Evolutionary conservation across 2,329 filamentous ascomycete species (phyloP).

Genomic region (Trichoderma atrobrunneum): DNA sequence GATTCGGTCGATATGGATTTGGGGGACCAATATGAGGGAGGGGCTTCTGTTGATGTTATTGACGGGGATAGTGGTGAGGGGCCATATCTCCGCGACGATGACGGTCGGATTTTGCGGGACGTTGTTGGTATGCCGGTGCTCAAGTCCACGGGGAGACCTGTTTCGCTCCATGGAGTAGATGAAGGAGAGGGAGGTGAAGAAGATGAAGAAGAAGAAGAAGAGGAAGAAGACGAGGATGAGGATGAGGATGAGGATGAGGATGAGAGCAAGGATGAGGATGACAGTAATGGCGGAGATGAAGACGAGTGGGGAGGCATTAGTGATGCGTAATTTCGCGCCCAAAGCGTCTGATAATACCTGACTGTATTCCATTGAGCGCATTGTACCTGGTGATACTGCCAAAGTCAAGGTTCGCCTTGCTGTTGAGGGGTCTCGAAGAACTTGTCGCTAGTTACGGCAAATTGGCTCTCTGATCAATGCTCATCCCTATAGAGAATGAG

Average conservation of each 20-base stretch:
- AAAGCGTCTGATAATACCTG: background rate
- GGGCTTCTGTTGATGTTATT: background rate
- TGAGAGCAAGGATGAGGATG: constrained; percentile 18
- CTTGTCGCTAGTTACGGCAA: background rate
- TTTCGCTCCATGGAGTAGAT: constrained; percentile 27
- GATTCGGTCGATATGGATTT: constrained; percentile 21
- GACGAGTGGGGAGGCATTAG: constrained; percentile 20
- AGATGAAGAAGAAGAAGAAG: constrained; percentile 24
- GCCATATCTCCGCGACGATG: constrained; percentile 53
- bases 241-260: constrained; percentile 14
- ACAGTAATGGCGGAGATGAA: background rate
- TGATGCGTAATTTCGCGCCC: background rate
- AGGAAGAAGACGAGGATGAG: constrained; percentile 15
- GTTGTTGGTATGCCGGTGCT: constrained; percentile 38
- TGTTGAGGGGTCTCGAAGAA: background rate
- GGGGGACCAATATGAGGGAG: background rate
- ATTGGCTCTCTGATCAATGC: background rate
- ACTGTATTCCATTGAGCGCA: background rate
- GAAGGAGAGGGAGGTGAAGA: constrained; percentile 29
- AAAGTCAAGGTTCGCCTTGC: background rate
- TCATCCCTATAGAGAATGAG: background rate
- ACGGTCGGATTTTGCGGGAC: constrained; percentile 50
- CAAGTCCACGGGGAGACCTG: constrained; percentile 34
- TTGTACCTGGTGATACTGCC: background rate
- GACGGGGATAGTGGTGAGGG: constrained; percentile 36